Evolutionary conservation across 495 filamentous ascomycete species (phyloP).

Genomic region (Pseudotulostoma volvatum): DNA sequence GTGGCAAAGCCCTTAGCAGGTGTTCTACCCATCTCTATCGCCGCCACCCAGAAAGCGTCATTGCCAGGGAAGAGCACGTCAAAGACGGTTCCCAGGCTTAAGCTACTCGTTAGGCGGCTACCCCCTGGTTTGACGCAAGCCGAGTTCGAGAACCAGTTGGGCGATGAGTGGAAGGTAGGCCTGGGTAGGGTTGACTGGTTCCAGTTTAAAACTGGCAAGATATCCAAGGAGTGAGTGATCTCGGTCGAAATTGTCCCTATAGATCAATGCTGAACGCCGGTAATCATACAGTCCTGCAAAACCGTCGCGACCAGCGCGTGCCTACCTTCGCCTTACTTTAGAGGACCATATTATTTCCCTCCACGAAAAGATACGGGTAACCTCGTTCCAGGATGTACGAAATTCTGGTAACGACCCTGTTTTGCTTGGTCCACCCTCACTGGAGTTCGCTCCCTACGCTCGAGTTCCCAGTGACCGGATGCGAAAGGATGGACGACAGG

Average conservation of each 20-base stretch:
- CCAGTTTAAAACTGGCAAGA: slow-evolving; percentile 61
- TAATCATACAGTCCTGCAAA: slow-evolving; percentile 46
- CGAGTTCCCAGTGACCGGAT: slow-evolving; percentile 54
- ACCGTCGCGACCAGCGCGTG: slow-evolving; percentile 57
- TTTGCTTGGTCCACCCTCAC: slow-evolving; percentile 52
- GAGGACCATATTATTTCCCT: slow-evolving; percentile 42
- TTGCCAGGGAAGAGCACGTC: slow-evolving; percentile 24
- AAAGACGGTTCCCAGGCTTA: slow-evolving; percentile 54
- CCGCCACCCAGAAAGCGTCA: slow-evolving; percentile 38
- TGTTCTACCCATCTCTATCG: slow-evolving; percentile 42
- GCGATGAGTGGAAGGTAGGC: slow-evolving; percentile 68
- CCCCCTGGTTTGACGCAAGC: slow-evolving; percentile 69
- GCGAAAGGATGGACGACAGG: slow-evolving; percentile 69
- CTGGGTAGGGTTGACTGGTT: slow-evolving; percentile 74
- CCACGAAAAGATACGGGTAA: slow-evolving; percentile 45
- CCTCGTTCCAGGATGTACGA: slow-evolving; percentile 57
- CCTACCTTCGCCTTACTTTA: slow-evolving; percentile 57
- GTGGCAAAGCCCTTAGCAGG: slow-evolving; percentile 32
- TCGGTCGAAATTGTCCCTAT: slow-evolving; percentile 3
- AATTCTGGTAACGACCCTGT: slow-evolving; percentile 48
- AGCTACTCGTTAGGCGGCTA: slow-evolving; percentile 70
- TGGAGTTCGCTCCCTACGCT: slow-evolving; percentile 73
- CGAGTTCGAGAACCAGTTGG: slow-evolving; percentile 58
- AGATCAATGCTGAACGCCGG: slow-evolving; percentile 7
- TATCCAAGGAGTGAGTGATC: slow-evolving; percentile 66